These are phyloP conservation scores for Rhizodiscina lignyota DNA, from an alignment of 495 filamentous ascomycete species.

Conservation along the genomic window DNA sequence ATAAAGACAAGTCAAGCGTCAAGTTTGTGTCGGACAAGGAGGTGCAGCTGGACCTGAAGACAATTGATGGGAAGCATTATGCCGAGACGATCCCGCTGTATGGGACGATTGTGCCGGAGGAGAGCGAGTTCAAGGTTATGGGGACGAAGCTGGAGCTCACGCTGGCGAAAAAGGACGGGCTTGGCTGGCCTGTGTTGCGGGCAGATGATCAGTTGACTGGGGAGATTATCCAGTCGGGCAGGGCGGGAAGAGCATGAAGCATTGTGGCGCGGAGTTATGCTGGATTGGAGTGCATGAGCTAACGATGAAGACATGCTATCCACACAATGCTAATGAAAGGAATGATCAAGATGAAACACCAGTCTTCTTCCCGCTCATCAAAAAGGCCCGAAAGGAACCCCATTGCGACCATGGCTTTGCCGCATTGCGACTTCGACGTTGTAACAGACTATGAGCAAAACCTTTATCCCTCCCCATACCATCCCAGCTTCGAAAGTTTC, in stretches of 20 bases:
- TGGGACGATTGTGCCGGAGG: conserved; percentile 52
- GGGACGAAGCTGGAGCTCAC: conserved; percentile 91
- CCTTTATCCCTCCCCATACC: too few relatives aligned
- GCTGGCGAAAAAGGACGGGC: conserved; percentile 65
- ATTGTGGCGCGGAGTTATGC: too few relatives aligned
- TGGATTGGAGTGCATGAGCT: too few relatives aligned
- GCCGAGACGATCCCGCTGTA: conserved; percentile 58
- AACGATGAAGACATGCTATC: too few relatives aligned
- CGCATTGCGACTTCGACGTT: too few relatives aligned
- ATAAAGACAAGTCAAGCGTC: conserved; percentile 59
- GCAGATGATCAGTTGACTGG: conserved; percentile 65
- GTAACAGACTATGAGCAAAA: too few relatives aligned
- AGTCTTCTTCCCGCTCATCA: too few relatives aligned
- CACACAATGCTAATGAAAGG: too few relatives aligned
- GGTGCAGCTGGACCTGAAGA: conserved; percentile 63
- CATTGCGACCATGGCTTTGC: too few relatives aligned
- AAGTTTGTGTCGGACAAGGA: conserved; percentile 37
- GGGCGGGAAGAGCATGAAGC: conserved; percentile 42
- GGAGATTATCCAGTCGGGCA: conserved; percentile 68
- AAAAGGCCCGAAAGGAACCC: too few relatives aligned
- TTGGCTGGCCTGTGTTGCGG: conserved; percentile 77
- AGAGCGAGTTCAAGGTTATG: conserved; percentile 67
- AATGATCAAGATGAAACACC: too few relatives aligned
- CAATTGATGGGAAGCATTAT: conserved; percentile 73
- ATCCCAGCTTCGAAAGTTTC: too few relatives aligned